Conservation (phyloP, 2,329 filamentous ascomycete genomes). For the Colletotrichum eleusines region DNA sequence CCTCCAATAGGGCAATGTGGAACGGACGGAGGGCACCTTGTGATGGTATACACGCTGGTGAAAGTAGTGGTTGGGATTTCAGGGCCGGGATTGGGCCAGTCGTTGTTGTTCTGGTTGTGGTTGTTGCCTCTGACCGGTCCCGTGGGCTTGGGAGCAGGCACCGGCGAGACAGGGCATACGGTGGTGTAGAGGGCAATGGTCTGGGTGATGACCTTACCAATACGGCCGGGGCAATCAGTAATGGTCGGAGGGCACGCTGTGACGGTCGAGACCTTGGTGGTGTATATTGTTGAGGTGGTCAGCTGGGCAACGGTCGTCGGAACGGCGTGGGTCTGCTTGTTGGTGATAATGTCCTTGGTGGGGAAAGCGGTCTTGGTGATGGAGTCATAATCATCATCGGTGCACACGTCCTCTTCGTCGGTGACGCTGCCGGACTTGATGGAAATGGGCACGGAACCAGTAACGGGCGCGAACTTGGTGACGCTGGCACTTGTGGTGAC, state of each 20-base stretch:
- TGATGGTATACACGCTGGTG: conserved; percentile 64
- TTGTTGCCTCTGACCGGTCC: conserved; percentile 27
- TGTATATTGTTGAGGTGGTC: conserved; percentile 56
- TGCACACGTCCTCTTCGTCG: conserved; percentile 33
- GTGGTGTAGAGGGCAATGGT: conserved; percentile 54
- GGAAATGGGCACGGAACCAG: not conserved
- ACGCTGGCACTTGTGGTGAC: conserved; percentile 11
- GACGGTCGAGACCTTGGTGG: conserved; percentile 63
- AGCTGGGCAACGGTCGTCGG: conserved; percentile 38
- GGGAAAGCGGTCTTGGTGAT: not conserved
- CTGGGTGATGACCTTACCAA: conserved; percentile 53
- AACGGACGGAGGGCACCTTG: conserved; percentile 63
- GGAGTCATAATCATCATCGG: conserved; percentile 28
- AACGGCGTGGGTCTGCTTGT: not conserved
- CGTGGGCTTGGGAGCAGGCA: conserved; percentile 26
- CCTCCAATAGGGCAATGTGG: conserved; percentile 53
- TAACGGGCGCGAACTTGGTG: not conserved
- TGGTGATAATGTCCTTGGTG: conserved; percentile 22
- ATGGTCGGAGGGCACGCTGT: conserved; percentile 64
- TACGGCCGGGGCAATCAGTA: conserved; percentile 52
- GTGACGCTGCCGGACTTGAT: conserved; percentile 3
- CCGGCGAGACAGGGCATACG: conserved; percentile 54
- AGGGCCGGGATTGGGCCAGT: not conserved
- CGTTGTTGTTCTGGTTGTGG: not conserved
- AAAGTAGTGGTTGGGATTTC: conserved; percentile 51